Percentiles rank a stretch among this genome's conserved stretches.
phyloP scores from a whole-genome alignment of 352 stramenopile genomes.

The Phytophthora crassamura region DNA sequence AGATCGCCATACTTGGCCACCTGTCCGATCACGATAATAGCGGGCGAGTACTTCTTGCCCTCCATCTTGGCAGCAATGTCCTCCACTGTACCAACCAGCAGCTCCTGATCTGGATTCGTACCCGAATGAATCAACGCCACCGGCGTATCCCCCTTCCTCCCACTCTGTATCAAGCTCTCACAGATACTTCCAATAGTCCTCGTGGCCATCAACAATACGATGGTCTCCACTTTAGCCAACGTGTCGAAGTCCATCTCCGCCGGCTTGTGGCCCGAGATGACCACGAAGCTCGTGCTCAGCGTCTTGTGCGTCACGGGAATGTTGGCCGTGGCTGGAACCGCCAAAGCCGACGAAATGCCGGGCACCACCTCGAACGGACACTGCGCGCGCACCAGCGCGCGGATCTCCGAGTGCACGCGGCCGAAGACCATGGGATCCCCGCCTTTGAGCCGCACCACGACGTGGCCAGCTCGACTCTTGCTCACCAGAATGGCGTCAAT shows the following conservation, averaged over 20 bases:
- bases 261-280: conserved; percentile 72
- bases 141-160: conserved; percentile 46
- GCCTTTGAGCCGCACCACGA: conserved; percentile 75
- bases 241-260: conserved; percentile 68
- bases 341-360: conserved; percentile 71
- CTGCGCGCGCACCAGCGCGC: conserved; percentile 46
- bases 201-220: conserved; percentile 69
- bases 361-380: conserved; percentile 73
- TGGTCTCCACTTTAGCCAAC: conserved; percentile 57
- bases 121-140: conserved; percentile 70
- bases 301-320: conserved; percentile 78
- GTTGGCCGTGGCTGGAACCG: conserved; percentile 64
- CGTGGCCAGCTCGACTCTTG: conserved; percentile 54
- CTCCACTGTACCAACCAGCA: conserved; percentile 54
- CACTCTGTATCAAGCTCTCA: conserved; percentile 48
- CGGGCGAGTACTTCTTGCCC: conserved; percentile 70
- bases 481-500: conserved; percentile 70
- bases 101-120: conserved; percentile 63
- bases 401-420: conserved; percentile 78
- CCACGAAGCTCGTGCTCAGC: conserved; percentile 66
- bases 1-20: conserved; percentile 68
- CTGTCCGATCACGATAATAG: conserved; percentile 70
- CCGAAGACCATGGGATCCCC: conserved; percentile 80
- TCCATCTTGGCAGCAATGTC: conserved; percentile 57
- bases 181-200: conserved; percentile 60